These are phyloP conservation scores for Phialophora expanda DNA, from an alignment of 2,329 filamentous ascomycete species.

Conservation along the genomic window DNA sequence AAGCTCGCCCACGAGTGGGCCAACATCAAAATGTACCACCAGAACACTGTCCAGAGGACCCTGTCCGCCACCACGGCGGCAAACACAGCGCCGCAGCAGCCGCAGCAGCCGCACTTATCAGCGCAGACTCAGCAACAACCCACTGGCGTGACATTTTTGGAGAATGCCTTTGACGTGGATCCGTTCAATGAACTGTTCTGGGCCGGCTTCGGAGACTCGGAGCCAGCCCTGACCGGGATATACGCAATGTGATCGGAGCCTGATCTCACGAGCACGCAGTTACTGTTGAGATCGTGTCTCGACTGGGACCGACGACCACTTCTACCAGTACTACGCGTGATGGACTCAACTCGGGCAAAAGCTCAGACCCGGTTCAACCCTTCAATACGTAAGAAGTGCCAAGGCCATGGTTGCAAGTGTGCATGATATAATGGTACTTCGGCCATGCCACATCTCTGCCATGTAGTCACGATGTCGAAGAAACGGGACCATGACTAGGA, in stretches of 20 bases:
- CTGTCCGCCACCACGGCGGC: conserved; percentile 5
- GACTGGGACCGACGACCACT: not conserved
- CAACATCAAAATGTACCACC: conserved; percentile 26
- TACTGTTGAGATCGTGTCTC: not conserved
- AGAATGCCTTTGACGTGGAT: conserved; percentile 23
- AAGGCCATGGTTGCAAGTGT: not conserved
- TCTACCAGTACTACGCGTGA: no score
- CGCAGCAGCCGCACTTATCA: not conserved
- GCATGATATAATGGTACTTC: not conserved
- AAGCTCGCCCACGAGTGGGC: conserved; percentile 25
- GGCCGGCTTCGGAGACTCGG: conserved; percentile 21
- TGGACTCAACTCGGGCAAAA: no score
- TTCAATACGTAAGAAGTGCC: not conserved
- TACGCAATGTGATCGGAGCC: conserved; percentile 10
- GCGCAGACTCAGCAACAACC: conserved; percentile 9
- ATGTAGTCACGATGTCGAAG: no score
- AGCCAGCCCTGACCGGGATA: conserved; percentile 6
- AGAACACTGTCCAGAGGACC: conserved; percentile 24
- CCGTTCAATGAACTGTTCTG: conserved; percentile 28
- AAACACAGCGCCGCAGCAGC: not conserved
- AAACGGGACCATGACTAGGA: no score
- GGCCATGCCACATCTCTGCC: no score
- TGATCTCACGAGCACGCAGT: not conserved
- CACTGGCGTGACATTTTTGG: not conserved
- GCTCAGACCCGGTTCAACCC: not conserved